Percentiles rank a stretch among this genome's conserved stretches.
phyloP scores from a whole-genome alignment of 352 stramenopile species.

The Phytophthora melonis region DNA sequence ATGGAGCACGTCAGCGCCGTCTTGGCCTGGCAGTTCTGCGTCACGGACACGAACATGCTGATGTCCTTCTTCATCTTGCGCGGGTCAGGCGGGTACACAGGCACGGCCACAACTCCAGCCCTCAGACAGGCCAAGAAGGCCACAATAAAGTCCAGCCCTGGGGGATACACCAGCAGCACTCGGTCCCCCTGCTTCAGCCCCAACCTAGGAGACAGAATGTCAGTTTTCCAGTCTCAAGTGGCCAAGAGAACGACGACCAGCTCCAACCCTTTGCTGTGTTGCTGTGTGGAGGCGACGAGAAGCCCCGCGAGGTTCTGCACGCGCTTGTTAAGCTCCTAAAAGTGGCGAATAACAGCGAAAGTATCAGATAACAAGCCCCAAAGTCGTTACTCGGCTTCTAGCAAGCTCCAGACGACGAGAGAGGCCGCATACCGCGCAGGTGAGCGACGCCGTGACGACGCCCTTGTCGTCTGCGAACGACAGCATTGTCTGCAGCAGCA shows the following conservation, averaged over 20 bases:
- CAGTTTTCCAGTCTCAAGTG: not conserved
- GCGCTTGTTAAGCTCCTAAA: conserved; percentile 72
- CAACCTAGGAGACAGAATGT: conserved; percentile 42
- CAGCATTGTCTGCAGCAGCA: conserved; percentile 62
- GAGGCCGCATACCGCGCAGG: conserved; percentile 53
- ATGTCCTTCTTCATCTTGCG: conserved; percentile 96
- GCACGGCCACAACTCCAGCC: conserved; percentile 94
- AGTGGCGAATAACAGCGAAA: conserved; percentile 6
- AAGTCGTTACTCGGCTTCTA: conserved; percentile 16
- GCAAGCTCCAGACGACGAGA: not conserved
- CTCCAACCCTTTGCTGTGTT: conserved; percentile 75
- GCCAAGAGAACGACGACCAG: conserved; percentile 4
- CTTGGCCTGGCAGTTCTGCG: conserved; percentile 90
- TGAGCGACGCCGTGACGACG: conserved; percentile 57
- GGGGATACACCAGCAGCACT: conserved; percentile 97
- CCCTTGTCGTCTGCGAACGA: conserved; percentile 85
- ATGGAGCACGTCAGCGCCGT: conserved; percentile 93
- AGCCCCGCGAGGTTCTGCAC: conserved; percentile 78
- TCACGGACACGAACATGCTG: conserved; percentile 95
- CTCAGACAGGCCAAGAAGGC: conserved; percentile 97
- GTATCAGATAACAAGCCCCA: conserved; percentile 9
- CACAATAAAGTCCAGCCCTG: conserved; percentile 98
- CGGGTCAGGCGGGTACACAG: conserved; percentile 93
- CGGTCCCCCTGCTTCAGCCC: conserved; percentile 74
- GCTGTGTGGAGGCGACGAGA: conserved; percentile 51